Conservation (phyloP, 257 asterid genomes). For the Nicotiana tomentosiformis region DNA sequence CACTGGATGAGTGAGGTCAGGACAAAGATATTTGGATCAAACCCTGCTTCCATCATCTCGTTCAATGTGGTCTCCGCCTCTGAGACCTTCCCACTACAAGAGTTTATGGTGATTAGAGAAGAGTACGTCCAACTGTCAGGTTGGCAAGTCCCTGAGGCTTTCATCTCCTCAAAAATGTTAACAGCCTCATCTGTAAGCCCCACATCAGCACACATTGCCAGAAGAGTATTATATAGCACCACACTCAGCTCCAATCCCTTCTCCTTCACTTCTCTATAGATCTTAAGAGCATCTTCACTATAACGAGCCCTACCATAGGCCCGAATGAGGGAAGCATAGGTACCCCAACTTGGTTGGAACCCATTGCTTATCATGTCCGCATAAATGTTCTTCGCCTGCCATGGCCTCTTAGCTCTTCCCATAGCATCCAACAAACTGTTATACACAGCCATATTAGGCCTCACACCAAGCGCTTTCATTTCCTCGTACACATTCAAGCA, state of each 20-base stretch:
- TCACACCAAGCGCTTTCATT: too few relatives aligned
- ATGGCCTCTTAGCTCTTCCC: too few relatives aligned
- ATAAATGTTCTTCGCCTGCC: too few relatives aligned
- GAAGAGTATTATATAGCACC: constrained; percentile 62
- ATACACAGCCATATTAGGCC: too few relatives aligned
- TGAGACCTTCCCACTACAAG: constrained; percentile 77
- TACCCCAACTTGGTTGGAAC: too few relatives aligned
- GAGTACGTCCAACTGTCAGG: constrained; percentile 86
- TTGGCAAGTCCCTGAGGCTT: constrained; percentile 36
- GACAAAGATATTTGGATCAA: constrained; percentile 63
- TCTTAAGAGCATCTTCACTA: constrained; percentile 62
- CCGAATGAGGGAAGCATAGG: too few relatives aligned
- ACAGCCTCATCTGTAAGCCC: constrained; percentile 73
- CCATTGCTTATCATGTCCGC: too few relatives aligned
- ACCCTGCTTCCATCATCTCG: constrained; percentile 77
- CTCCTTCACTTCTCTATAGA: constrained; percentile 83
- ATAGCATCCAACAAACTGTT: too few relatives aligned
- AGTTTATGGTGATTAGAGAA: constrained; percentile 61
- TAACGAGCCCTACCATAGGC: constrained; percentile 7
- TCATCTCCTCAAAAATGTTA: constrained; percentile 74
- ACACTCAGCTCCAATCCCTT: constrained; percentile 60
- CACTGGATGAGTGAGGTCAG: constrained; percentile 84
- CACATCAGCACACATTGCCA: constrained; percentile 76
- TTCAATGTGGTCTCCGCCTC: constrained; percentile 64
- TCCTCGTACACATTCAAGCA: too few relatives aligned